Evolutionary conservation across 129 eudicot species (phyloP).

Genomic region (Flaveria bidentis): DNA sequence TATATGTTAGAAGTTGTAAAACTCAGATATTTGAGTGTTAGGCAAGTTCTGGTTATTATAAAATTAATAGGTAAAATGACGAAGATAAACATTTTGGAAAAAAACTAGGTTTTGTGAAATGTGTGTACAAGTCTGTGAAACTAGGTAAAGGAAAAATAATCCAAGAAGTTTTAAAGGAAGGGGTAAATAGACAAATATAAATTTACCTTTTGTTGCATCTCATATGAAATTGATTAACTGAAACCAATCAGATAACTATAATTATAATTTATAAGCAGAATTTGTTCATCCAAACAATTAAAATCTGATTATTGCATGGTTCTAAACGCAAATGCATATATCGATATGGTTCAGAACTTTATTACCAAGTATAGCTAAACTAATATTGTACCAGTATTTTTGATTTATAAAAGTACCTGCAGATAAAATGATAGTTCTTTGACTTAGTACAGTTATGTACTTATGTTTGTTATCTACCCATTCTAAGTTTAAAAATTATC

Average conservation of each 20-base stretch:
- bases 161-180: background rate
- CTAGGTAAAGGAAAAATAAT: background rate
- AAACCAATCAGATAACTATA: background rate
- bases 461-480: background rate
- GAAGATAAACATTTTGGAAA: background rate
- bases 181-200: background rate
- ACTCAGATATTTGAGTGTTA: background rate
- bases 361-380: background rate
- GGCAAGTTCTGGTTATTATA: background rate
- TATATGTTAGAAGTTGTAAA: background rate
- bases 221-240: background rate
- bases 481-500: background rate
- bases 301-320: background rate
- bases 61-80: background rate
- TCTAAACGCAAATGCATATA: background rate
- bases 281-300: background rate
- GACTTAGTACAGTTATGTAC: background rate
- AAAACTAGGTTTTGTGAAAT: background rate
- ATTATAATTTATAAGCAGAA: background rate
- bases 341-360: background rate
- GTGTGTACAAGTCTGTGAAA: background rate
- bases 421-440: slow-evolving; percentile 2
- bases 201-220: background rate
- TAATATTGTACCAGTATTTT: background rate
- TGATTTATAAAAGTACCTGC: slow-evolving; percentile 11